Evolutionary conservation across 768 basidiomycete species (phyloP).

Genomic region (Kwoniella europaea): DNA sequence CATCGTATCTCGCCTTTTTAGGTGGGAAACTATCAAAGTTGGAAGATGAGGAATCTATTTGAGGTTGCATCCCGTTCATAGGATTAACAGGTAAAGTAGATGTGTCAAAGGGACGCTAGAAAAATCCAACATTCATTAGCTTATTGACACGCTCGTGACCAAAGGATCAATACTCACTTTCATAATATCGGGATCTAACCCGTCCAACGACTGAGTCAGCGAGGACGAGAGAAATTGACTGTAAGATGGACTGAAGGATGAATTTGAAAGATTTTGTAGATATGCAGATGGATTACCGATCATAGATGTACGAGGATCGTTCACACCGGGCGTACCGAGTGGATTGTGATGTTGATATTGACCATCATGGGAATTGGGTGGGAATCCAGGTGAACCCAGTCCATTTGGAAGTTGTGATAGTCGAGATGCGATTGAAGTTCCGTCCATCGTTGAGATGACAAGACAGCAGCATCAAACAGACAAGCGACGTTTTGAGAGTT

Average conservation of each 20-base stretch:
- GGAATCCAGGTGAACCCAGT: conserved; percentile 20
- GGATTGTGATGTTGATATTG: background rate
- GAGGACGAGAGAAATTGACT: conserved; percentile 30
- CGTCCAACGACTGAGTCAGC: conserved; percentile 26
- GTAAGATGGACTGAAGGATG: conserved; percentile 26
- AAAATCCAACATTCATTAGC: background rate
- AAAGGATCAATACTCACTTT: conserved; percentile 37
- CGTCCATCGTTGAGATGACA: conserved; percentile 11
- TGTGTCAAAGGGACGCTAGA: conserved; percentile 44
- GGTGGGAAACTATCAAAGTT: conserved; percentile 32
- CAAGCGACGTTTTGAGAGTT: background rate
- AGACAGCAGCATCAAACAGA: too few relatives aligned
- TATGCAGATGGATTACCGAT: conserved; percentile 14
- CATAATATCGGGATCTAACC: conserved; percentile 46
- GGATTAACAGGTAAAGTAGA: conserved; percentile 46
- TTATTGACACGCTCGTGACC: background rate
- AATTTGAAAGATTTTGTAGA: conserved; percentile 11
- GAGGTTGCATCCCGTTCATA: conserved; percentile 40
- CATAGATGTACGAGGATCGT: conserved; percentile 13
- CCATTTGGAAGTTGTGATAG: conserved; percentile 18
- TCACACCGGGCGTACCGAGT: conserved; percentile 16
- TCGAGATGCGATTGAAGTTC: conserved; percentile 10
- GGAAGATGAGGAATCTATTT: conserved; percentile 31
- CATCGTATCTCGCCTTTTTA: conserved; percentile 41
- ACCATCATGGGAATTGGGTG: conserved; percentile 13